Conservation (phyloP, 257 asterid species). For the Orobanche coerulescens region DNA sequence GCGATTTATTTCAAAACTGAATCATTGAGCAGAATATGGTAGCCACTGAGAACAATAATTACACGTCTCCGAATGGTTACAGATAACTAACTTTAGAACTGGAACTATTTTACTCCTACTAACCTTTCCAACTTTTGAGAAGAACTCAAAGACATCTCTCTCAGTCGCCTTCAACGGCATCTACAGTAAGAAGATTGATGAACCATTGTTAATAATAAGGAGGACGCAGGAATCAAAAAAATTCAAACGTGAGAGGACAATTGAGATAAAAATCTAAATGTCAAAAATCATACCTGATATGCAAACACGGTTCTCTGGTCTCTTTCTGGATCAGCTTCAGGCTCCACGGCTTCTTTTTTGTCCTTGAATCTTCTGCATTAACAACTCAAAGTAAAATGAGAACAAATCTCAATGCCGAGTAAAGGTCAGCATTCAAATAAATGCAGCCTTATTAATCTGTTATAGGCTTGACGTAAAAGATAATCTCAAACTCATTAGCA, state of each 20-base stretch:
- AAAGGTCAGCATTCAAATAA: slow-evolving; percentile 25
- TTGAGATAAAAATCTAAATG: slow-evolving; percentile 1
- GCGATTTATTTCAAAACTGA: not conserved
- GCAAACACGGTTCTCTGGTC: slow-evolving; percentile 99
- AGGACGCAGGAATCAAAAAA: not conserved
- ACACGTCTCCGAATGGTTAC: not conserved
- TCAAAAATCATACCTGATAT: slow-evolving; percentile 53
- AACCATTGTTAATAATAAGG: slow-evolving; percentile 6
- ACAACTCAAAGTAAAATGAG: slow-evolving; percentile 56
- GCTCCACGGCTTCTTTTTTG: slow-evolving; percentile 82
- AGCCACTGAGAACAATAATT: not conserved
- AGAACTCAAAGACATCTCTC: slow-evolving; percentile 93
- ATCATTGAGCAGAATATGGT: not conserved
- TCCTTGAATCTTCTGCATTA: slow-evolving; percentile 92
- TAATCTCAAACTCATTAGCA: slow-evolving; percentile 44
- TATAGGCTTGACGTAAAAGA: slow-evolving; percentile 28
- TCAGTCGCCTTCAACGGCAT: slow-evolving; percentile 99
- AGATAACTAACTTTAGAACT: not conserved
- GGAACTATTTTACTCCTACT: slow-evolving; percentile 14
- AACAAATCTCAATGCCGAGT: slow-evolving; percentile 17
- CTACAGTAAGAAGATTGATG: slow-evolving; percentile 34
- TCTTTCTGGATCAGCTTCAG: slow-evolving; percentile 99
- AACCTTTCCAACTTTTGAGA: slow-evolving; percentile 98
- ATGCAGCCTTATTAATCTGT: slow-evolving; percentile 28
- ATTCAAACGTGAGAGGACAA: not conserved